Evolutionary conservation across 129 eudicot genomes (phyloP).

Genomic region (Helichrysum umbraculigerum): DNA sequence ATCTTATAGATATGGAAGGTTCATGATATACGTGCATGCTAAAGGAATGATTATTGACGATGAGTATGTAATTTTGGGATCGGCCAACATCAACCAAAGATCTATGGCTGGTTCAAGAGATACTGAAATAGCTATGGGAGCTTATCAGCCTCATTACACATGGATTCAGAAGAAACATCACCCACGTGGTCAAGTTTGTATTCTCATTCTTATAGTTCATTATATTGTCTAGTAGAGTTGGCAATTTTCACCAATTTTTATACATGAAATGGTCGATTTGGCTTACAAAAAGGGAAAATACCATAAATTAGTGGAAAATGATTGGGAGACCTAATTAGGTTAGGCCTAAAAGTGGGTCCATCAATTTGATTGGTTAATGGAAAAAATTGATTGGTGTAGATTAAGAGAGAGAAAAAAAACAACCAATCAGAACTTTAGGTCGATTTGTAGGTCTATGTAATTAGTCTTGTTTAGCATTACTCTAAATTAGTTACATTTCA

Average conservation of each 20-base stretch:
- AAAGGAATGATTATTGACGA: slow-evolving; percentile 61
- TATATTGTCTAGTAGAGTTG: background rate
- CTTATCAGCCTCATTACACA: slow-evolving; percentile 79
- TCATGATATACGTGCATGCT: slow-evolving; percentile 52
- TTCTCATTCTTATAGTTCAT: slow-evolving; percentile 6
- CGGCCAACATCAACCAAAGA: slow-evolving; percentile 47
- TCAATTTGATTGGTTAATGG: too few relatives aligned
- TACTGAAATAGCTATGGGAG: slow-evolving; percentile 97
- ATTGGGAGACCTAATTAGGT: too few relatives aligned
- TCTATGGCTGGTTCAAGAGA: slow-evolving; percentile 99
- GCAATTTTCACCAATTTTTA: background rate
- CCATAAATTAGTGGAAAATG: background rate
- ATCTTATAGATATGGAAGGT: slow-evolving; percentile 61
- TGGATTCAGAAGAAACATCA: slow-evolving; percentile 62
- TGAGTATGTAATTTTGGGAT: slow-evolving; percentile 50
- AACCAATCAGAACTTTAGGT: too few relatives aligned
- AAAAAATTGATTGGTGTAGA: too few relatives aligned
- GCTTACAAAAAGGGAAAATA: background rate
- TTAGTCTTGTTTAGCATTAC: too few relatives aligned
- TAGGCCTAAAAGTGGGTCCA: too few relatives aligned
- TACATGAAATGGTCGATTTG: background rate
- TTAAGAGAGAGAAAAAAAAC: too few relatives aligned
- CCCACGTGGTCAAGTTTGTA: slow-evolving; percentile 78
- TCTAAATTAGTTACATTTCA: too few relatives aligned
- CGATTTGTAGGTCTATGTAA: too few relatives aligned